Conservation (phyloP, 805 yeast genomes). For the Phaffomyces antillensis region DNA sequence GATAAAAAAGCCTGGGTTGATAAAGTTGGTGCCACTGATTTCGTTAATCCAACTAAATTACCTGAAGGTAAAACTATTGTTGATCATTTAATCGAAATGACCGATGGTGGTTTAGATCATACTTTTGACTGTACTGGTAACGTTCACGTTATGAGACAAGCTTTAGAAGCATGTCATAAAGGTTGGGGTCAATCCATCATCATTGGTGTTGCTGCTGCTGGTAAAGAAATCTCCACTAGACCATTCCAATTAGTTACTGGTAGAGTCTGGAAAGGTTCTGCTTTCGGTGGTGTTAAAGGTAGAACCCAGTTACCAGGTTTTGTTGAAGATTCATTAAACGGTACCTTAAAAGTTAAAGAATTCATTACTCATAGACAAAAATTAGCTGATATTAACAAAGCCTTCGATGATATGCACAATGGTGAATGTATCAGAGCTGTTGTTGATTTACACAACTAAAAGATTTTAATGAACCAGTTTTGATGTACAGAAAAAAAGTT, state of each 20-base stretch:
- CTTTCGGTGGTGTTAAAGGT: constrained; percentile 99
- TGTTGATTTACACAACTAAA: constrained; percentile 34
- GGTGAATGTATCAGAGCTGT: constrained; percentile 96
- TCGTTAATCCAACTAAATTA: constrained; percentile 76
- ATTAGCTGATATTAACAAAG: constrained; percentile 72
- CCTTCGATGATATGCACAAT: constrained; percentile 90
- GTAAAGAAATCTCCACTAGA: constrained; percentile 91
- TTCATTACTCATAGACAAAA: constrained; percentile 87
- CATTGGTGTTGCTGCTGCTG: constrained; percentile 99
- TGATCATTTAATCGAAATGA: constrained; percentile 74
- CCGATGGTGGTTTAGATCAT: constrained; percentile 95
- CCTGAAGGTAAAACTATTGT: constrained; percentile 72
- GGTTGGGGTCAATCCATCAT: constrained; percentile 97
- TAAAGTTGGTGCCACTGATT: constrained; percentile 93
- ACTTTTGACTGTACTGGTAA: constrained; percentile 99
- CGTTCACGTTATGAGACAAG: constrained; percentile 89
- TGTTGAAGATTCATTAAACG: constrained; percentile 77
- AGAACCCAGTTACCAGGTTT: constrained; percentile 89
- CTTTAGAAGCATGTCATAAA: constrained; percentile 94
- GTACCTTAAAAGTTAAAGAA: constrained; percentile 84
- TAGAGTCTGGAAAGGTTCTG: constrained; percentile 98
- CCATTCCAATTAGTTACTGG: constrained; percentile 99
- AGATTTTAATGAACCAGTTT: constrained; percentile 3
- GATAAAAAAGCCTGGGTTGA: constrained; percentile 78
- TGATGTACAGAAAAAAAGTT: neutral